Conservation (phyloP, 2,329 filamentous ascomycete genomes). For the Phyllosticta citribraziliensis region DNA sequence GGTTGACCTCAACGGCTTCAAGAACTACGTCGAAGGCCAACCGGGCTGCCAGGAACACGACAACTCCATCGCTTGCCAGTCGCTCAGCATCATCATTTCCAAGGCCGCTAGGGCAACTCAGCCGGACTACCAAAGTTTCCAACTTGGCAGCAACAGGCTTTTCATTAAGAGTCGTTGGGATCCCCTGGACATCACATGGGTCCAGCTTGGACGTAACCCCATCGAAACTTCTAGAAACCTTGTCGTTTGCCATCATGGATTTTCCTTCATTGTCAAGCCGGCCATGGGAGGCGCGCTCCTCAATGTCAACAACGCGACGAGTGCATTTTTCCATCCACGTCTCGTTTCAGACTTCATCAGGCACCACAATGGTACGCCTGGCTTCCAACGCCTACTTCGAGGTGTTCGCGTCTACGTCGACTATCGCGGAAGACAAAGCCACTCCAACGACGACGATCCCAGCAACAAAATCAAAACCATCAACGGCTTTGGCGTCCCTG, state of each 20-base stretch:
- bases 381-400: neutral
- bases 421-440: too few relatives aligned
- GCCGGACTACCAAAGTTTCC: neutral
- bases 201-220: too few relatives aligned
- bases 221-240: too few relatives aligned
- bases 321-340: conserved; percentile 12
- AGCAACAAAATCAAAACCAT: neutral
- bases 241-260: neutral
- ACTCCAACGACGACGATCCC: neutral
- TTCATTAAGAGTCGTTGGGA: neutral
- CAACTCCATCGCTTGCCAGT: neutral
- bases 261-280: neutral
- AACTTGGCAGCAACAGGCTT: neutral
- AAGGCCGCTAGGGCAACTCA: neutral
- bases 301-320: conserved; percentile 13
- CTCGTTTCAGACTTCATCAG: neutral
- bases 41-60: neutral
- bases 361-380: too few relatives aligned
- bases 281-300: conserved; percentile 8
- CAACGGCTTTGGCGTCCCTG: neutral
- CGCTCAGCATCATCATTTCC: neutral
- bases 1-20: neutral
- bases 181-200: too few relatives aligned
- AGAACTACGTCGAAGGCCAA: neutral
- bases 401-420: neutral